phyloP scores from a whole-genome alignment of 139 green algal species.

The Chlorella sp. region DNA sequence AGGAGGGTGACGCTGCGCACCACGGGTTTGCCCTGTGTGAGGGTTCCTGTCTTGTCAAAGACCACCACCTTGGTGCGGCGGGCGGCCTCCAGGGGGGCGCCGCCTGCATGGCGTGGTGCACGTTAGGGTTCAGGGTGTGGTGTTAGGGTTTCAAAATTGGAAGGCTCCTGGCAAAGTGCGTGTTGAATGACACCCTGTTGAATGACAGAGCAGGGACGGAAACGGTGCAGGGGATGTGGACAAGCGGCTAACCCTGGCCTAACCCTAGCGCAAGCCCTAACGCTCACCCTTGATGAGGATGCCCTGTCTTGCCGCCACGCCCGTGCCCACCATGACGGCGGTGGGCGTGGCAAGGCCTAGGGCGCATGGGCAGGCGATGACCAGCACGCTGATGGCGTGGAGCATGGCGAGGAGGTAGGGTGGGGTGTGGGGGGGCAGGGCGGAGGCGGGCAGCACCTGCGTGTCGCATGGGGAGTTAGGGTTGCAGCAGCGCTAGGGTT shows the following conservation, averaged over 20 bases:
- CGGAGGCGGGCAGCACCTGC: background rate
- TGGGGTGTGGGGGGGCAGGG: slow-evolving; percentile 17
- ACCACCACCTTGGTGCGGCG: slow-evolving; percentile 47
- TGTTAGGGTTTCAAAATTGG: too few relatives aligned
- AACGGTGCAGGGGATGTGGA: too few relatives aligned
- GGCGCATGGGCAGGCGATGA: slow-evolving; percentile 96
- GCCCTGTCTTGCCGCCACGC: slow-evolving; percentile 65
- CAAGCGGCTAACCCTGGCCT: too few relatives aligned
- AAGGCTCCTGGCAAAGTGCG: too few relatives aligned
- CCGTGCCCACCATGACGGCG: slow-evolving; percentile 89
- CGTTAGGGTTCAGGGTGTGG: too few relatives aligned
- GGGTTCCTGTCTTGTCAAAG: too few relatives aligned
- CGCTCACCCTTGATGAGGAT: slow-evolving; percentile 40
- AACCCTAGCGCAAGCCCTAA: too few relatives aligned
- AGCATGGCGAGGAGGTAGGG: slow-evolving; percentile 81
- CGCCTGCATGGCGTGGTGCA: slow-evolving; percentile 29
- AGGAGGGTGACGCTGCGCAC: slow-evolving; percentile 48
- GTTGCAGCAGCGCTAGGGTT: too few relatives aligned
- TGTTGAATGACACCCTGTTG: too few relatives aligned
- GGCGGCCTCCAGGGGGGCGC: slow-evolving; percentile 32
- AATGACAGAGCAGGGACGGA: too few relatives aligned
- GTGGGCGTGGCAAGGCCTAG: slow-evolving; percentile 93
- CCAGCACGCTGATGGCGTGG: slow-evolving; percentile 77
- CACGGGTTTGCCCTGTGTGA: slow-evolving; percentile 70
- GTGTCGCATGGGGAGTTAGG: too few relatives aligned